phyloP scores from a whole-genome alignment of 2,329 filamentous ascomycete genomes.

The Pestalotiopsis fici region DNA sequence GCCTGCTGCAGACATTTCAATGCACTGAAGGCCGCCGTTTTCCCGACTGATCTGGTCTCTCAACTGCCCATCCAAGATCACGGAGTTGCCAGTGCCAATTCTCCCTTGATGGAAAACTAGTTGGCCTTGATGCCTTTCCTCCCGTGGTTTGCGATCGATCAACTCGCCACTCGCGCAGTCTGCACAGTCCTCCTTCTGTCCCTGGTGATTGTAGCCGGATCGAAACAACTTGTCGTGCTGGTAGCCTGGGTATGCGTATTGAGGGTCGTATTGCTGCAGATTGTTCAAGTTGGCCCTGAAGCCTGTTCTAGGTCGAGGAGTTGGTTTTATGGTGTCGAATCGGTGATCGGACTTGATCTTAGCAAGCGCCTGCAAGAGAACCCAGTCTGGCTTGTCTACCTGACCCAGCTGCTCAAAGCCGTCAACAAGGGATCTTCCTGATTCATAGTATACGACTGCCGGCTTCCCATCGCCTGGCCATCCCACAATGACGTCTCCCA shows the following conservation, averaged over 20 bases:
- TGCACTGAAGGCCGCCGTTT: neutral
- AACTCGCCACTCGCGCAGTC: neutral
- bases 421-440: neutral
- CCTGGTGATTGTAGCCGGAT: neutral
- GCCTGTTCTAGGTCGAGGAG: too few species aligned
- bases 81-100: neutral
- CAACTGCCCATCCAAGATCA: neutral
- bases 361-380: neutral
- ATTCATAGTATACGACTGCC: constrained; percentile 2
- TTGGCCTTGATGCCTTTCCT: neutral
- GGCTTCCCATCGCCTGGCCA: neutral
- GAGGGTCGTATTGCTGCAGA: neutral
- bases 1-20: constrained; percentile 1
- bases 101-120: neutral
- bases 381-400: neutral
- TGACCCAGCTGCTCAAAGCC: neutral
- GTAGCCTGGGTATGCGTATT: neutral
- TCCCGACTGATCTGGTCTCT: neutral
- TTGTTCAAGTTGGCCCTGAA: neutral
- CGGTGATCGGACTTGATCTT: constrained; percentile 1
- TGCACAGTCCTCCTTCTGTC: neutral
- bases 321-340: too few species aligned
- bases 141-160: neutral
- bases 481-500: constrained; percentile 4
- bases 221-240: neutral